Conservation (phyloP, 1,139 yeast genomes). For the Taphrina wiesneri region DNA sequence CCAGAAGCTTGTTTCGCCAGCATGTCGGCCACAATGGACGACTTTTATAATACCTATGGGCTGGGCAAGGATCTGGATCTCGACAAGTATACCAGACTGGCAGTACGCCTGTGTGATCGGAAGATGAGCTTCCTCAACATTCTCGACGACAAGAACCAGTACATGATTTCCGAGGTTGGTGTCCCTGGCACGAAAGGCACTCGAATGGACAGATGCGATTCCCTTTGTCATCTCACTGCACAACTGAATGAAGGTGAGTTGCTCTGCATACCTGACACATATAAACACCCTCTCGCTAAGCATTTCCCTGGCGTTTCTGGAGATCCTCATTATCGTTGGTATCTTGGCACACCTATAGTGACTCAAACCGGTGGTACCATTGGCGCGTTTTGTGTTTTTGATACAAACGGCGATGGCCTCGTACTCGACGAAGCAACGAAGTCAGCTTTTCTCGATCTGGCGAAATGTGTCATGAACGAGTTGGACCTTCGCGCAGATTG, state of each 20-base stretch:
- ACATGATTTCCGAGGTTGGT: conserved; percentile 9
- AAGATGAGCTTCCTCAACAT: conserved; percentile 6
- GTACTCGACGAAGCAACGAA: background rate
- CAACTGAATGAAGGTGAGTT: background rate
- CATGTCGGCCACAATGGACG: background rate
- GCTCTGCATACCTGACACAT: background rate
- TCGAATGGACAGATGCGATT: conserved; percentile 15
- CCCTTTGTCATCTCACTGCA: conserved; percentile 8
- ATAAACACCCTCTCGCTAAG: background rate
- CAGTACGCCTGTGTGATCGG: conserved; percentile 5
- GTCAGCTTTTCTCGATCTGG: conserved; percentile 12
- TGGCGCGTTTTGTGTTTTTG: conserved; percentile 27
- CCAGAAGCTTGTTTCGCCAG: background rate
- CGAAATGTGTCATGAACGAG: conserved; percentile 14
- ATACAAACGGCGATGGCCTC: background rate
- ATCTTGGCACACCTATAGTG: conserved; percentile 19
- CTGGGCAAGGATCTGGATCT: conserved; percentile 9
- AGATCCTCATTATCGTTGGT: conserved; percentile 16
- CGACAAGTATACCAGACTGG: conserved; percentile 23
- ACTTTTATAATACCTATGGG: background rate
- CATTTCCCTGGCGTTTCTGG: conserved; percentile 10
- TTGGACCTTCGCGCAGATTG: conserved; percentile 16
- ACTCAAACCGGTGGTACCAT: conserved; percentile 8
- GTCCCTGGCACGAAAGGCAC: background rate
- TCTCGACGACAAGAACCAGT: conserved; percentile 5